Conservation (phyloP, 2,329 filamentous ascomycete species). For the Fusarium coffeatum region DNA sequence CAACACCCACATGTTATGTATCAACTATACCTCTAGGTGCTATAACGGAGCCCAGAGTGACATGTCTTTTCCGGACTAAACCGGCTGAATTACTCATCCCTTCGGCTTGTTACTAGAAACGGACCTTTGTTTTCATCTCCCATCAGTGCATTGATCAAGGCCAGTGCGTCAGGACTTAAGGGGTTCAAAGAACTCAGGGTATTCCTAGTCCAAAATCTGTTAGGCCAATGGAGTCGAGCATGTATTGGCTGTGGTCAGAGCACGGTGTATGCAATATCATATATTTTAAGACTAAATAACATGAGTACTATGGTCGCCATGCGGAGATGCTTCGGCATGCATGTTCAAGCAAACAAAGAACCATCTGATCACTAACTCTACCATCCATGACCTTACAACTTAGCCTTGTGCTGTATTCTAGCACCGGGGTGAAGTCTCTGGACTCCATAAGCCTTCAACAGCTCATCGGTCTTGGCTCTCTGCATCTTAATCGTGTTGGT, state of each 20-base stretch:
- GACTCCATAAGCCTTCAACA: conserved; percentile 70
- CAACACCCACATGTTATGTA: neutral
- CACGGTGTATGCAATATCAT: conserved; percentile 2
- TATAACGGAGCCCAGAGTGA: neutral
- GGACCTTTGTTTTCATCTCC: neutral
- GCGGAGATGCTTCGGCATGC: neutral
- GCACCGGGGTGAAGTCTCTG: conserved; percentile 62
- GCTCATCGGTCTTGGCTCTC: conserved; percentile 70
- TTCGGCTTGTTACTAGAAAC: neutral
- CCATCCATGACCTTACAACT: conserved; percentile 54
- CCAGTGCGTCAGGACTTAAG: neutral
- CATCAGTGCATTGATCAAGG: neutral
- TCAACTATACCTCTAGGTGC: neutral
- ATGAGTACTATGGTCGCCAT: neutral
- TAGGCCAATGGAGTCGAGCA: neutral
- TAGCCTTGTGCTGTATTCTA: conserved; percentile 59
- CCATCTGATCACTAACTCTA: conserved; percentile 8
- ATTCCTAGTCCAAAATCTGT: neutral
- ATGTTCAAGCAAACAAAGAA: conserved; percentile 9
- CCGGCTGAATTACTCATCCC: neutral
- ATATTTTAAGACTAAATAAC: neutral
- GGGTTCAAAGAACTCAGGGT: neutral
- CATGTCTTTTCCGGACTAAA: neutral
- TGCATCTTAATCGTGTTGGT: conserved; percentile 73
- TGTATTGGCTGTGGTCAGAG: neutral